A percentile compares a stretch with the other conserved stretches of the same genome.
These are phyloP conservation scores for Neoboletus subvelutipes DNA, from an alignment of 768 basidiomycete genomes.

Conservation along the genomic window DNA sequence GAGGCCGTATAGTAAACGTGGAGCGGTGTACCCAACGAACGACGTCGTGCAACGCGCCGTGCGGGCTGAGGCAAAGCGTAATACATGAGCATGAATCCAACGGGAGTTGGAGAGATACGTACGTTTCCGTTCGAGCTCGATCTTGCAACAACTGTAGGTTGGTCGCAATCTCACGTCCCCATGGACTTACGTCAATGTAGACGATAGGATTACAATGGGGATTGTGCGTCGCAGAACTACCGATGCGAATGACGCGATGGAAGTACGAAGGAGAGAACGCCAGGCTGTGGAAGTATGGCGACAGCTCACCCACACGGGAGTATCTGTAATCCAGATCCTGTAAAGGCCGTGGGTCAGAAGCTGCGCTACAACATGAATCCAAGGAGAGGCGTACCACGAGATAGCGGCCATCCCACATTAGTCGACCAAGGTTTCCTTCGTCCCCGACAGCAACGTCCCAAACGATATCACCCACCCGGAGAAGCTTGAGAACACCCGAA, in stretches of 20 bases:
- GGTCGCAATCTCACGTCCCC: slow-evolving; percentile 73
- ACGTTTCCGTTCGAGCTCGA: slow-evolving; percentile 78
- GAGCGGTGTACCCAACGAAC: slow-evolving; percentile 86
- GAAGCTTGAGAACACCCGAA: slow-evolving; percentile 45
- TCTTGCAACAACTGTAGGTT: slow-evolving; percentile 80
- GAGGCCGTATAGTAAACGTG: slow-evolving; percentile 65
- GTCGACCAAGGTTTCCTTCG: slow-evolving; percentile 78
- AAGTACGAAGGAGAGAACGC: slow-evolving; percentile 89
- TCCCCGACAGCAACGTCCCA: slow-evolving; percentile 88
- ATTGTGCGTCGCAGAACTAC: slow-evolving; percentile 34
- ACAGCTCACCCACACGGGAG: slow-evolving; percentile 71
- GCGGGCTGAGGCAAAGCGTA: slow-evolving; percentile 49
- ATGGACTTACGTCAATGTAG: slow-evolving; percentile 73
- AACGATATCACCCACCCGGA: slow-evolving; percentile 78
- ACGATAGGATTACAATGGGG: slow-evolving; percentile 58
- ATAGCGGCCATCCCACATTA: slow-evolving; percentile 89
- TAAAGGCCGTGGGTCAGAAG: slow-evolving; percentile 2
- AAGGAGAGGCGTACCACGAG: slow-evolving; percentile 60
- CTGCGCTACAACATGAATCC: background rate
- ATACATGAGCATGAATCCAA: slow-evolving; percentile 10
- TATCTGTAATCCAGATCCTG: slow-evolving; percentile 88
- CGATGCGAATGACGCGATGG: slow-evolving; percentile 75
- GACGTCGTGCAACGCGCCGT: slow-evolving; percentile 76
- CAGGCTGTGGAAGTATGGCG: slow-evolving; percentile 75
- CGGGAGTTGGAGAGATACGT: slow-evolving; percentile 31